Evolutionary conservation across 2,329 filamentous ascomycete species (phyloP).

Genomic region (Aspergillus sp.): DNA sequence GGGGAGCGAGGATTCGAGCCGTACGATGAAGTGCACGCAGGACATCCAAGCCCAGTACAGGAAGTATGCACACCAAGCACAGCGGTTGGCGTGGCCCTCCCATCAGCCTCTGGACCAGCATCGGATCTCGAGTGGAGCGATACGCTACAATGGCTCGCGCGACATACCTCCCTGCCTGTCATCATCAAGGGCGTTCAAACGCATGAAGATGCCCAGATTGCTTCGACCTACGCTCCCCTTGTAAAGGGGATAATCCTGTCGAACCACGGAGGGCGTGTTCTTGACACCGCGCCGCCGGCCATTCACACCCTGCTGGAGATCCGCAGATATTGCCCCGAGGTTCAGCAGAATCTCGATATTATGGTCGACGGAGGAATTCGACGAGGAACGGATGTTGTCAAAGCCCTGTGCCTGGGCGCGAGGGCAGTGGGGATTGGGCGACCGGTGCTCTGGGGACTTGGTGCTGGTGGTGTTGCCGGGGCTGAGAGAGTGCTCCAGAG

Average conservation of each 20-base stretch:
- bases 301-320: slow-evolving; percentile 71
- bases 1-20: slow-evolving; percentile 67
- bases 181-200: slow-evolving; percentile 92
- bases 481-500: background rate
- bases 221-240: slow-evolving; percentile 68
- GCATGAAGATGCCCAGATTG: slow-evolving; percentile 87
- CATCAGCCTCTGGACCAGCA: too few species aligned
- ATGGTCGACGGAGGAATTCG: slow-evolving; percentile 82
- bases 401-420: slow-evolving; percentile 81
- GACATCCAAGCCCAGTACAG: slow-evolving; percentile 78
- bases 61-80: slow-evolving; percentile 67
- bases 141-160: slow-evolving; percentile 77
- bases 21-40: slow-evolving; percentile 66
- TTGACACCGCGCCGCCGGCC: slow-evolving; percentile 81
- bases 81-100: too few species aligned
- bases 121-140: slow-evolving; percentile 60
- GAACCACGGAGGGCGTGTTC: slow-evolving; percentile 85
- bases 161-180: slow-evolving; percentile 81
- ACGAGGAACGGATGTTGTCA: slow-evolving; percentile 81
- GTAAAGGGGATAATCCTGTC: slow-evolving; percentile 83
- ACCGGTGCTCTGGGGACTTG: background rate
- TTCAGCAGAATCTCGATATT: slow-evolving; percentile 69
- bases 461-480: background rate
- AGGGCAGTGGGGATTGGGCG: slow-evolving; percentile 64
- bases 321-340: slow-evolving; percentile 67